Evolutionary conservation across 805 yeast species (phyloP).

Genomic region (Kodamaea lidongshanica): DNA sequence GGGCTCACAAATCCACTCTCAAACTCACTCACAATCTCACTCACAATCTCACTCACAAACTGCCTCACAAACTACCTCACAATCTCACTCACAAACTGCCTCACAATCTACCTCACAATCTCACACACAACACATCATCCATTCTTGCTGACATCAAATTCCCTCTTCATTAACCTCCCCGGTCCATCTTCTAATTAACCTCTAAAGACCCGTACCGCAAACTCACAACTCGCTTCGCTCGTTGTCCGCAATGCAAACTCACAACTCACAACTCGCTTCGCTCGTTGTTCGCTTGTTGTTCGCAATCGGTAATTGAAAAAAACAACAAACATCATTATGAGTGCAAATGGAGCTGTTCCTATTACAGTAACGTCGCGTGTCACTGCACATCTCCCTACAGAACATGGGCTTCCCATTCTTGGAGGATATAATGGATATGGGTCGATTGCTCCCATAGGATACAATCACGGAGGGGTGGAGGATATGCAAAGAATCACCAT

Average conservation of each 20-base stretch:
- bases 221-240: no score
- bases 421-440: constrained; percentile 13
- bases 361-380: constrained; percentile 7
- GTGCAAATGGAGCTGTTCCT: constrained; percentile 3
- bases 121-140: no score
- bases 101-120: no score
- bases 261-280: neutral
- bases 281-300: neutral
- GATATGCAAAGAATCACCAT: constrained; percentile 60
- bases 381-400: constrained; percentile 5
- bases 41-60: no score
- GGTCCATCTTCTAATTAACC: no score
- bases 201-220: no score
- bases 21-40: no score
- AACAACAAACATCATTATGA: constrained; percentile 1
- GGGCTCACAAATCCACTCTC: no score
- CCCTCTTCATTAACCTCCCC: no score
- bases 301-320: constrained; percentile 1
- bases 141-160: no score
- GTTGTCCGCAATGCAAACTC: neutral
- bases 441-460: constrained; percentile 13
- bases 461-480: constrained; percentile 50
- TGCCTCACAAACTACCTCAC: no score
- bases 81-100: no score
- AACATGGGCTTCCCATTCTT: constrained; percentile 5